A percentile compares a stretch with the other conserved stretches of the same genome.
These are phyloP conservation scores for Curvularia spicifera DNA, from an alignment of 2,329 filamentous ascomycete genomes.

Conservation along the genomic window DNA sequence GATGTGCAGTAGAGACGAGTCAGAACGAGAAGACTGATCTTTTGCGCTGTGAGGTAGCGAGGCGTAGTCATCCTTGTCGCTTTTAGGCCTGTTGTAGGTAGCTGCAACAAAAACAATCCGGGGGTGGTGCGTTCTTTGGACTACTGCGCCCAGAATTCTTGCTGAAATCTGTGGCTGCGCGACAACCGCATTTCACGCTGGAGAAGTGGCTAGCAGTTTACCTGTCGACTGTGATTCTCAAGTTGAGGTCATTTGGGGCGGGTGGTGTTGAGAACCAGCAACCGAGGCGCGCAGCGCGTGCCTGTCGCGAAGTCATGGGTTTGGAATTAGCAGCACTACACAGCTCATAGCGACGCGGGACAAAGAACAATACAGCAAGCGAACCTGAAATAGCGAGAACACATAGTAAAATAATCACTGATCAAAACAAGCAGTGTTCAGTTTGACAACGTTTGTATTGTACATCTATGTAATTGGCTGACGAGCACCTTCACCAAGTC, in stretches of 20 bases:
- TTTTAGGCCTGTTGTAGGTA: slow-evolving; percentile 7
- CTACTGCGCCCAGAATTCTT: slow-evolving; percentile 7
- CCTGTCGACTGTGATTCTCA: neutral
- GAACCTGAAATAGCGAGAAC: neutral
- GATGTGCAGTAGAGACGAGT: slow-evolving; percentile 81
- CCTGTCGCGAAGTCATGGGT: slow-evolving; percentile 25
- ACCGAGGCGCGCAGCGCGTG: slow-evolving; percentile 30
- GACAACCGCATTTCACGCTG: neutral
- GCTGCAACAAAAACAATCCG: slow-evolving; percentile 6
- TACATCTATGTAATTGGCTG: slow-evolving; percentile 22
- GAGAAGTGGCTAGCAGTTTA: neutral
- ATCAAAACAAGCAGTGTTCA: neutral
- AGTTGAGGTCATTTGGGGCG: slow-evolving; percentile 18
- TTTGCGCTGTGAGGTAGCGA: slow-evolving; percentile 86
- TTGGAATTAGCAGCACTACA: neutral
- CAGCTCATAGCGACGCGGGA: neutral
- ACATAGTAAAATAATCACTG: neutral
- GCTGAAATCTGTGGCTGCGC: neutral
- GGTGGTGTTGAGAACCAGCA: slow-evolving; percentile 19
- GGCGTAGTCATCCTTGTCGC: slow-evolving; percentile 62
- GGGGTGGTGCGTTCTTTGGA: neutral
- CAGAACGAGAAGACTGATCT: slow-evolving; percentile 80
- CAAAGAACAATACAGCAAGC: neutral
- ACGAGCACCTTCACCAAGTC: slow-evolving; percentile 14
- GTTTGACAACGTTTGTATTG: neutral